Conservation (phyloP, 306 rosid species). For the Gillenia trifoliata region DNA sequence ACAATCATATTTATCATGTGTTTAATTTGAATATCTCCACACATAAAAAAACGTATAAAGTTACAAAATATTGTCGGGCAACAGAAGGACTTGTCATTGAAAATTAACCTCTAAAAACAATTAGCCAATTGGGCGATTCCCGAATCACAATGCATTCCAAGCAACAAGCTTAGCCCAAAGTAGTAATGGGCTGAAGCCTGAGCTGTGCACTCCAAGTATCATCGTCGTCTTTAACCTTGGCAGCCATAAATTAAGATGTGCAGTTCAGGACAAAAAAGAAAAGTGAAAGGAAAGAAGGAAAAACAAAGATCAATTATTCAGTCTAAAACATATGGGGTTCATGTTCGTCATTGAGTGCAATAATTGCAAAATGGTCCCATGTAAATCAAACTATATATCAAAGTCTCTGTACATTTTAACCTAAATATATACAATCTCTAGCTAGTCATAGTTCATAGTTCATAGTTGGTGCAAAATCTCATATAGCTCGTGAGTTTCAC, state of each 20-base stretch:
- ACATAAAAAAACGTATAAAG: background rate
- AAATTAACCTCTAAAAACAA: too few relatives aligned
- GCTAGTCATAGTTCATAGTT: background rate
- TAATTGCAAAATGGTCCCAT: slow-evolving; percentile 10
- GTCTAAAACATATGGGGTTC: background rate
- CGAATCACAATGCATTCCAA: background rate
- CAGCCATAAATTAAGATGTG: too few relatives aligned
- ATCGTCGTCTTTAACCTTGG: background rate
- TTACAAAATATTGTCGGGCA: background rate
- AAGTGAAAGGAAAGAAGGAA: background rate
- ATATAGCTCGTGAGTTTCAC: slow-evolving; percentile 26
- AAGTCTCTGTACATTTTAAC: background rate
- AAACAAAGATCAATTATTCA: background rate
- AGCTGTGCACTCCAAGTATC: background rate
- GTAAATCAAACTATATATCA: slow-evolving; percentile 5
- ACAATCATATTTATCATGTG: background rate
- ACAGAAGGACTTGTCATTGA: too few relatives aligned
- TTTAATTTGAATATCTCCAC: background rate
- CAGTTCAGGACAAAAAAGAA: background rate
- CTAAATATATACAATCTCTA: background rate
- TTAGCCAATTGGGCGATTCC: too few relatives aligned
- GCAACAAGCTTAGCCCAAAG: background rate
- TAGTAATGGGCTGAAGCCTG: background rate
- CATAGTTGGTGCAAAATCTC: slow-evolving; percentile 19
- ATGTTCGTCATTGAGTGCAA: slow-evolving; percentile 1